Evolutionary conservation across 1,139 yeast genomes (phyloP), one percentile per base, ranked within the genome.

Genomic region (Hyphopichia wangnamkhiaoensis): DNA sequence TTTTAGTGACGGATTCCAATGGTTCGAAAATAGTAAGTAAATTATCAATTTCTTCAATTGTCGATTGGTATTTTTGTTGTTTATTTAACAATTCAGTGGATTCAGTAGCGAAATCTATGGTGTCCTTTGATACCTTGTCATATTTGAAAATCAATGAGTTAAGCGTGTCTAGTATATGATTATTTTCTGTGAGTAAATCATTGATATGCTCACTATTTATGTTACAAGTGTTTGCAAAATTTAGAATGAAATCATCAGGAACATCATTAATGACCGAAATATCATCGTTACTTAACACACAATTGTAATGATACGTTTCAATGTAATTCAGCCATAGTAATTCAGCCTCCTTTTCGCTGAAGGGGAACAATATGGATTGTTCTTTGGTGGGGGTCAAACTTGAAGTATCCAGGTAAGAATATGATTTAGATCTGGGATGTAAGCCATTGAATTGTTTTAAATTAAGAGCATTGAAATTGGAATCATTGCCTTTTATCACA

Each of bases 1-100:
- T 73, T 43, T 81, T 74, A 17, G 88, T 84, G 23, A 89, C 82
- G 4, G 75, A 68, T 39, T 89, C 95, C 42, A 91, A 66, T 20
- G 78, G 72, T 44, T 85, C 90, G 55, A 88, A 90, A 40, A 81
- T 72, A 31, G 68, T 63, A 43, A 91, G 70, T 39, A 81, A 74
- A 1, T 54, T 46, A 27, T 78, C 74, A 17, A 91, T 67, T 5
- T 79, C 77, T 1, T 63, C 59, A 30, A 79, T 69, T 34, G 81
- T 62, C 1, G 47, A 42, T 14, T 67, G 64, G 42, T 82, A 65
- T 17, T 71, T 67, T 3, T 61, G 61, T 45, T 82, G 80, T 38
- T 79, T 75, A 3, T 68, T 65, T 41, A 84, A 70, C 36, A 86
- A 62, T 9, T 68, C 56, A 38, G 78, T 77, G 2, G 88, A 77